Base-by-base conservation (phyloP, 306 rosid species). In the Ochetophila trinervis region DNA sequence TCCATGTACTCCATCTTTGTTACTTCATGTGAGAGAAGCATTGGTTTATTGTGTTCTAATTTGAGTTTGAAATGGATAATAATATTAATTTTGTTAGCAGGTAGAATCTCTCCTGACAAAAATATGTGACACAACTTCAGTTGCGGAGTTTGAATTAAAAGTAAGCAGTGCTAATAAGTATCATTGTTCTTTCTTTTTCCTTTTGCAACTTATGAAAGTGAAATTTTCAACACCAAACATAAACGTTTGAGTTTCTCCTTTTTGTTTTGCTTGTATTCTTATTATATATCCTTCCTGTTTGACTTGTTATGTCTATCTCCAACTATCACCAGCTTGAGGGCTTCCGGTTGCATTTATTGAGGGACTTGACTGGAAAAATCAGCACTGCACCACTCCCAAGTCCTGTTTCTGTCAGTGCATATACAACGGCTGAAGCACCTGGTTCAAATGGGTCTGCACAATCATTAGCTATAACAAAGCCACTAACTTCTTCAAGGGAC, bases 121-220 rank as follows among this genome's bases (percentile, higher is more conserved):
- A 69, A 17, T 92, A 68, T 92, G 98, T 40, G 91, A 89, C 54
- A 67, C 98, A 49, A 74, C 80, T 61, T 85, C 96, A 68, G 57
- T 91, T 60, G 84, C 63, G 34, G 96, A 89, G 77, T 51, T 91
- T 32, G 83, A 91, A 52, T 34, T 91, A 71, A 91, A 82, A 73
- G 98, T 91, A 87, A 64, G 92, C 60, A 49, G 51, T 36, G 10
- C 40, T 57, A 57, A 63, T 35, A 23, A 20, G 3, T 54, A 12
- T 45, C 8, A 4, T 20, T 13, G 14, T 54, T 54, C 32, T 1
- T 54, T 5, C 9, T 14, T 21, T 60, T 42, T 53, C 30, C 18
- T 40, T 59, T 35, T 57, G 18, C 6, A 19, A 2, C 17, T 24
- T 37, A 14, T 15, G 18, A 20, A 62, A 34, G 71, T 60, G 56